Percentiles rank a stretch among this genome's conserved stretches.
Conservation (phyloP, 495 filamentous ascomycete species). For the Neurospora hispaniola region DNA sequence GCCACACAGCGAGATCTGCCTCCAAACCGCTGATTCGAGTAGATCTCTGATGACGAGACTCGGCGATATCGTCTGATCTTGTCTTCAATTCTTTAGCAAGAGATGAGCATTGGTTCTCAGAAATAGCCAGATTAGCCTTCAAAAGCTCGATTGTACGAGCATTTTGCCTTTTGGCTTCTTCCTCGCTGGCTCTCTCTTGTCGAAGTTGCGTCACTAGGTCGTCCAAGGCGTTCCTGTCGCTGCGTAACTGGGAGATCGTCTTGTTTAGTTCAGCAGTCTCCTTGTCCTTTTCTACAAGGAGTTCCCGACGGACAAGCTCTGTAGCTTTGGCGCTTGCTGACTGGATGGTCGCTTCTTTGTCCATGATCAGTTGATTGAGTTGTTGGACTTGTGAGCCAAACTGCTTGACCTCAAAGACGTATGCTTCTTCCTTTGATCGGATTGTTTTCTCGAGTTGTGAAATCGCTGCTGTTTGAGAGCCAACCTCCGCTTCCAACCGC, state of each 20-base stretch:
- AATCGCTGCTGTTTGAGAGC: constrained; percentile 4
- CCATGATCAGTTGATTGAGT: constrained; percentile 11
- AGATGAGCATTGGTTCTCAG: background rate
- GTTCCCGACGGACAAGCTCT: constrained; percentile 3
- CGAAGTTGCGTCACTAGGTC: constrained; percentile 2
- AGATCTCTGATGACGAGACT: background rate
- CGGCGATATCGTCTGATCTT: background rate
- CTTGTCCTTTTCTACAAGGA: constrained; percentile 7
- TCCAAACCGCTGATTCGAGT: background rate
- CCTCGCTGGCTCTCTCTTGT: background rate
- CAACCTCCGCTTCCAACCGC: constrained; percentile 5
- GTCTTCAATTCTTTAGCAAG: background rate
- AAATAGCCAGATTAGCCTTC: constrained; percentile 1
- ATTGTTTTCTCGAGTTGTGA: constrained; percentile 11
- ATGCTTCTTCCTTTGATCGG: constrained; percentile 4
- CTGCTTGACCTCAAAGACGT: constrained; percentile 2
- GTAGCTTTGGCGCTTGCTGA: background rate
- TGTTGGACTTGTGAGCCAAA: constrained; percentile 6
- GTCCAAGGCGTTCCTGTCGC: constrained; percentile 1
- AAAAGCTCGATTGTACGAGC: constrained; percentile 7
- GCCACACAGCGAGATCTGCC: constrained; percentile 1
- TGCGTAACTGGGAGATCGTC: background rate
- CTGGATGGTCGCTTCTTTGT: constrained; percentile 7
- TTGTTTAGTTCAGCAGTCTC: constrained; percentile 1
- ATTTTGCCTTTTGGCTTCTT: constrained; percentile 4